Evolutionary conservation across 2,329 filamentous ascomycete genomes (phyloP).

Genomic region (Leptosphaerulina australis): DNA sequence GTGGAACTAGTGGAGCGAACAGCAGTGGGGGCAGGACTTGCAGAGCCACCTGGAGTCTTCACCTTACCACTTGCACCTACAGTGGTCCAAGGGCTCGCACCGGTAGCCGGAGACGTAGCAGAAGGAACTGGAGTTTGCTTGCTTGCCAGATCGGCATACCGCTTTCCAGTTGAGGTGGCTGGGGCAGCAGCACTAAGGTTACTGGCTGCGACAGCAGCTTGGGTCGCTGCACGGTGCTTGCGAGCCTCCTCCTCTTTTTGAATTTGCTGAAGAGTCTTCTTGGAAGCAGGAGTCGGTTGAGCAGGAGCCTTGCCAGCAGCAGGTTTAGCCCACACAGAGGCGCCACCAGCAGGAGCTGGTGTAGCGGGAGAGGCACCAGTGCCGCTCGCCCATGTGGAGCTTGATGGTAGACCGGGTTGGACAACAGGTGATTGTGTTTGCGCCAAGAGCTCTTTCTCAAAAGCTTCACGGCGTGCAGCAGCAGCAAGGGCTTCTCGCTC

Average conservation of each 20-base stretch:
- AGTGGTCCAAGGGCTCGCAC: slow-evolving; percentile 80
- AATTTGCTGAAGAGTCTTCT: slow-evolving; percentile 94
- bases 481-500: slow-evolving; percentile 83
- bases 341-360: slow-evolving; percentile 53
- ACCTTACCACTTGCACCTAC: slow-evolving; percentile 93
- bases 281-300: slow-evolving; percentile 55
- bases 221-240: slow-evolving; percentile 73
- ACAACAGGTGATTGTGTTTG: slow-evolving; percentile 64
- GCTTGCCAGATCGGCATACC: slow-evolving; percentile 91
- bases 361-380: slow-evolving; percentile 69
- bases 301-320: slow-evolving; percentile 56
- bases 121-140: slow-evolving; percentile 64
- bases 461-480: slow-evolving; percentile 74
- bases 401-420: slow-evolving; percentile 81
- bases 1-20: slow-evolving; percentile 56
- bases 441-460: slow-evolving; percentile 78
- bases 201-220: slow-evolving; percentile 55
- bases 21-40: slow-evolving; percentile 56
- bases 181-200: slow-evolving; percentile 54
- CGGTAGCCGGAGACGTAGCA: slow-evolving; percentile 51
- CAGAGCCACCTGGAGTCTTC: slow-evolving; percentile 71
- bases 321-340: slow-evolving; percentile 68
- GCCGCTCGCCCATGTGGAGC: slow-evolving; percentile 82
- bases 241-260: slow-evolving; percentile 93
- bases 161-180: slow-evolving; percentile 67